Evolutionary conservation across 2,329 filamentous ascomycete genomes (phyloP), one percentile per base, ranked within the genome.

Genomic region (Aspergillus viridinutans): DNA sequence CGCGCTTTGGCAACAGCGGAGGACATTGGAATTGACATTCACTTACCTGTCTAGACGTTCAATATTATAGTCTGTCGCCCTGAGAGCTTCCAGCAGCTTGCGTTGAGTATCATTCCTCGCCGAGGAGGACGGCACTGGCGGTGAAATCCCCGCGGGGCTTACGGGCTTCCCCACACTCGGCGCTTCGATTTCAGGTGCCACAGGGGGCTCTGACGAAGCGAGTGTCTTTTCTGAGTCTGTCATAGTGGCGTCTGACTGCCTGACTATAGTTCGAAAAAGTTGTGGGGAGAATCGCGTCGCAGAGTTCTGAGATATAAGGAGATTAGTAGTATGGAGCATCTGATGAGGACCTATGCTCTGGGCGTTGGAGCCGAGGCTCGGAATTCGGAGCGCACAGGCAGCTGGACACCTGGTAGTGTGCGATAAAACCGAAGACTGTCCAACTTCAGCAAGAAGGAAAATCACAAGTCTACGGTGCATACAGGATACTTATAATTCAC

Each of bases 21-120:
- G 12, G n/a, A 23, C 8, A 43, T 28, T 1, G 10, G 29, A 49
- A 25, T 25, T 8, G 42, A n/a, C 20, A 5, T 28, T 9, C 4
- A 53, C 67, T 61, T 59, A 73, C 71, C 65, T 63, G 55, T 72
- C 60, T 42, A 73, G 54, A 5, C 71, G 69, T 23, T 62, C 66
- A 51, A 72, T 65, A 20, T 65, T 64, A 40, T 58, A 58, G 56
- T 73, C 70, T n/a, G 65, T 66, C 32, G 67, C 60, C 28, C 50
- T 62, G 43, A 73, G 62, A 20, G 65, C 63, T 57, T 63, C 61
- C 52, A 69, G 56, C 52, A 72, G 53, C 60, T 65, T 61, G 55
- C 59, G 64, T 50, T 55, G 61, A 49, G 66, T 53, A 40, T 47
- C 56, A 32, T 50, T 25, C 47, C 17, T 35, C 21, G 55, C 23